phyloP scores from a whole-genome alignment of 164 flowering plant genomes.

The Chloranthus sessilifolius region DNA sequence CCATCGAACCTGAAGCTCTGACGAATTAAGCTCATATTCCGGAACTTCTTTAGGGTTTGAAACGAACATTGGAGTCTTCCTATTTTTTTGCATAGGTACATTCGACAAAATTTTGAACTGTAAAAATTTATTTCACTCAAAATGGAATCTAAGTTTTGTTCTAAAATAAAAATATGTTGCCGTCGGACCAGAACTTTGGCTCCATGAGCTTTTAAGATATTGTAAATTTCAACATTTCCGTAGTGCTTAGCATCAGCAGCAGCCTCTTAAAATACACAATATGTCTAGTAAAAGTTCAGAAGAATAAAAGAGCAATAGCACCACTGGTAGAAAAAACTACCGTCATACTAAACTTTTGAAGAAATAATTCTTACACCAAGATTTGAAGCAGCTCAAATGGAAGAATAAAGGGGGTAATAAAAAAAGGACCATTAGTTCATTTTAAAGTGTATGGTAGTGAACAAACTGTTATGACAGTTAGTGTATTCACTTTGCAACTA shows the following conservation, averaged over 20 bases:
- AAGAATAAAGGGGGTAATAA: no score
- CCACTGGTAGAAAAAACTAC: no score
- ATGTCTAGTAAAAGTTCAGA: background rate
- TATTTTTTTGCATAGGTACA: slow-evolving; percentile 52
- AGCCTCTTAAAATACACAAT: slow-evolving; percentile 46
- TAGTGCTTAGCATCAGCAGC: slow-evolving; percentile 97
- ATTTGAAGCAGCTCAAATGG: no score
- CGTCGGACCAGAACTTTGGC: slow-evolving; percentile 72
- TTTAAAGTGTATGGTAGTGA: no score
- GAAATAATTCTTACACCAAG: no score
- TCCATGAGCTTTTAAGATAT: slow-evolving; percentile 83
- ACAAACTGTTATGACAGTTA: no score
- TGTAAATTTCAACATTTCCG: slow-evolving; percentile 76
- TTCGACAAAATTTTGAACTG: background rate
- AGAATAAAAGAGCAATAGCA: background rate
- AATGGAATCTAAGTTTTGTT: background rate
- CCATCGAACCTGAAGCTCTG: slow-evolving; percentile 84
- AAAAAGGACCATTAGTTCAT: no score
- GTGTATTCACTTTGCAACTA: no score
- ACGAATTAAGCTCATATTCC: slow-evolving; percentile 94
- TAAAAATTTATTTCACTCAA: background rate
- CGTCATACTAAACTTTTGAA: no score
- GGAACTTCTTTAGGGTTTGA: slow-evolving; percentile 93
- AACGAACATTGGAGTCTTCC: slow-evolving; percentile 90
- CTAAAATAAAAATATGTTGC: background rate